Conservation (phyloP, 306 rosid genomes). For the Cucumis sativus region Cucumber_9930_V3 NC_026657.2:28806001-28806500, state of each 20-base stretch:
- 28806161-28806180: slow-evolving; percentile 5
- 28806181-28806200: slow-evolving; percentile 58
- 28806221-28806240: slow-evolving; percentile 67
- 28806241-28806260: background rate
- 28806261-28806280: background rate
- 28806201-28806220: slow-evolving; percentile 24
- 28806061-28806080: background rate
- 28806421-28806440: background rate
- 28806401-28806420: too few species aligned
- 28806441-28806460: background rate
- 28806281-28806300: background rate
- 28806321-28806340: background rate
- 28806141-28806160: background rate
- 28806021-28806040: background rate
- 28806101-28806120: too few species aligned
- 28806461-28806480: background rate
- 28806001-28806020: background rate
- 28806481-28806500: slow-evolving; percentile 57
- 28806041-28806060: background rate
- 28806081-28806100: too few species aligned
- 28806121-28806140: background rate
- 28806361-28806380: background rate
- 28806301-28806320: slow-evolving; percentile 3
- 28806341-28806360: background rate
- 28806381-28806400: too few species aligned